A percentile compares a stretch with the other conserved stretches of the same genome.
Conservation (phyloP, 75 land plant genomes). For the Pseudotsuga menziesii region DNA sequence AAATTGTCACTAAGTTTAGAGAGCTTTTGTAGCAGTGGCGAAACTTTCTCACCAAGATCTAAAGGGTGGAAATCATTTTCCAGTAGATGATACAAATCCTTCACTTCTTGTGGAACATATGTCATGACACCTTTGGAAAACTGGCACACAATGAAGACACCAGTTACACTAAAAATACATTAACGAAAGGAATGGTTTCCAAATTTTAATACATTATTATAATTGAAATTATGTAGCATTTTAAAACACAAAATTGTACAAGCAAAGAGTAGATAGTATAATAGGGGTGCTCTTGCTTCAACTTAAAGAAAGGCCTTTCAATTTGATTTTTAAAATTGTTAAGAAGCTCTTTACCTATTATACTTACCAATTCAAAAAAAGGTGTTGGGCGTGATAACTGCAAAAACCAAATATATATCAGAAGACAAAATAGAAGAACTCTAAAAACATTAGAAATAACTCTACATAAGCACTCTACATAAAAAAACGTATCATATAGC, state of each 20-base stretch:
- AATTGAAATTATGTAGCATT: too few relatives aligned
- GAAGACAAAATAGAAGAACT: not conserved
- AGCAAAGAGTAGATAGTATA: too few relatives aligned
- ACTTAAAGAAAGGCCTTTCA: too few relatives aligned
- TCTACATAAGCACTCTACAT: too few relatives aligned
- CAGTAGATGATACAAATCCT: conserved; percentile 74
- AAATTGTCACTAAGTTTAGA: conserved; percentile 76
- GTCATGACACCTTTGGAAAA: conserved; percentile 80
- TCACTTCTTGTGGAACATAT: conserved; percentile 84
- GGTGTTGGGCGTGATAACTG: conserved; percentile 69
- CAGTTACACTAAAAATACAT: too few relatives aligned
- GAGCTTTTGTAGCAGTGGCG: conserved; percentile 65
- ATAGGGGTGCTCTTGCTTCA: too few relatives aligned
- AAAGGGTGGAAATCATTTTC: conserved; percentile 88
- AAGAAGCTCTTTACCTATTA: conserved; percentile 22
- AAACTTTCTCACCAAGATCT: conserved; percentile 75
- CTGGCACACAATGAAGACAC: conserved; percentile 20
- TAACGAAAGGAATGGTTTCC: too few relatives aligned
- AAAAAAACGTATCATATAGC: not conserved
- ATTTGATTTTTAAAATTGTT: too few relatives aligned
- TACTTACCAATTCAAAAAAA: conserved; percentile 86
- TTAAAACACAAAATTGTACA: too few relatives aligned
- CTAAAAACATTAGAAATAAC: too few relatives aligned
- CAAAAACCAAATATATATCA: conserved; percentile 7
- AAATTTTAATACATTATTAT: too few relatives aligned